Percentiles rank a stretch among this genome's conserved stretches.
phyloP scores from a whole-genome alignment of 2,329 filamentous ascomycete species.

The Monilinia vaccinii-corymbosi region DNA sequence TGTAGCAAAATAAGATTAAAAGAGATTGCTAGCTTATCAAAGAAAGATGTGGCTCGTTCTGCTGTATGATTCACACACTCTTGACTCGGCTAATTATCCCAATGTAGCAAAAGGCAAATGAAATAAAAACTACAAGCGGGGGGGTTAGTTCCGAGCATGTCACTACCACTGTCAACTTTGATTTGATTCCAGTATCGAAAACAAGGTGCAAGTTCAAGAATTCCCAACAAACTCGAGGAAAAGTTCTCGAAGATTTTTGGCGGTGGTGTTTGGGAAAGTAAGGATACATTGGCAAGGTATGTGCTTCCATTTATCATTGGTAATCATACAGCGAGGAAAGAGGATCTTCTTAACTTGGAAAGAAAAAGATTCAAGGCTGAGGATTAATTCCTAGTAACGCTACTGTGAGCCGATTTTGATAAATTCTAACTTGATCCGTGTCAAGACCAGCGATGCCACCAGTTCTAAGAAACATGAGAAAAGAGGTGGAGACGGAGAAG shows the following conservation, averaged over 20 bases:
- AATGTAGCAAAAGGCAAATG: background rate
- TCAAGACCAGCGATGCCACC: background rate
- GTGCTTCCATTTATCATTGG: background rate
- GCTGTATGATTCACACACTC: background rate
- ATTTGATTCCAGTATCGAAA: background rate
- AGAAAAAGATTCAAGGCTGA: background rate
- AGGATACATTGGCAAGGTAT: background rate
- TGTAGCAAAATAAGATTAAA: background rate
- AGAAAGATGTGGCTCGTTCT: background rate
- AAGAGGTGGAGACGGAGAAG: too few species aligned
- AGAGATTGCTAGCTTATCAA: background rate
- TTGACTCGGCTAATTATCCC: background rate
- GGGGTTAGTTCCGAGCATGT: too few species aligned
- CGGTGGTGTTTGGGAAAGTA: background rate
- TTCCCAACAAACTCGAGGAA: background rate
- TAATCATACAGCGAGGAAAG: background rate
- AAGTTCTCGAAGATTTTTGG: background rate
- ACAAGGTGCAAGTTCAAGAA: background rate
- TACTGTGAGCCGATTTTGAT: background rate
- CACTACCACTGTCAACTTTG: background rate
- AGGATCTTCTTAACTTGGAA: background rate
- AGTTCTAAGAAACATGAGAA: background rate
- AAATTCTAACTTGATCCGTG: background rate
- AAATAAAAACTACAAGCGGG: background rate
- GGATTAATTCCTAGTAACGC: too few species aligned